Evolutionary conservation across 176 grass and related monocot species (phyloP).

Genomic region (maize (Zea mays)): DNA sequence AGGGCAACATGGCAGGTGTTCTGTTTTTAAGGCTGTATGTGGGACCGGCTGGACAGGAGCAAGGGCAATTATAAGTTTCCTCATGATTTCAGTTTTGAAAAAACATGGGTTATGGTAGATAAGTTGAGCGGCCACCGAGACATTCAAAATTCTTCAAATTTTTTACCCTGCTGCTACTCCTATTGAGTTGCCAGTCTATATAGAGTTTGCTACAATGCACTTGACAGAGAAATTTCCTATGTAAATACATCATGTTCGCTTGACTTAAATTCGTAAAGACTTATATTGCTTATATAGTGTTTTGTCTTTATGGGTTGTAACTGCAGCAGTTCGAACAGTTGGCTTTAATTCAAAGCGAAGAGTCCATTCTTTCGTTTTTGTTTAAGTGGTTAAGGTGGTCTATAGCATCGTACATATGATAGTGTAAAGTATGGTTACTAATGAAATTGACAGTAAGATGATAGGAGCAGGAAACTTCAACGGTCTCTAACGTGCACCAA

Average conservation of each 20-base stretch:
- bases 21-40: constrained; percentile 44
- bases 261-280: too few species aligned
- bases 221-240: constrained; percentile 4
- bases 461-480: background rate
- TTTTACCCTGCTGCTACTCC: background rate
- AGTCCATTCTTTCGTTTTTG: too few species aligned
- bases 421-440: too few species aligned
- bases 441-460: too few species aligned
- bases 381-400: too few species aligned
- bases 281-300: too few species aligned
- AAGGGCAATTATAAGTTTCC: constrained; percentile 15
- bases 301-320: too few species aligned
- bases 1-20: constrained; percentile 35
- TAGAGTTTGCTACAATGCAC: background rate
- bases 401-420: too few species aligned
- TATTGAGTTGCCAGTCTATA: background rate
- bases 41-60: constrained; percentile 22
- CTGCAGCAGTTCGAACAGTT: too few species aligned
- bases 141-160: constrained; percentile 7
- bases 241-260: too few species aligned
- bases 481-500: background rate
- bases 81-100: constrained; percentile 26
- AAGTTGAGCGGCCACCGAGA: constrained; percentile 15
- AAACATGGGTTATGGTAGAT: background rate
- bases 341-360: too few species aligned